A percentile compares a stretch with the other conserved stretches of the same genome.
phyloP scores from a whole-genome alignment of 257 asterid species.

The Nicotiana attenuata region DNA sequence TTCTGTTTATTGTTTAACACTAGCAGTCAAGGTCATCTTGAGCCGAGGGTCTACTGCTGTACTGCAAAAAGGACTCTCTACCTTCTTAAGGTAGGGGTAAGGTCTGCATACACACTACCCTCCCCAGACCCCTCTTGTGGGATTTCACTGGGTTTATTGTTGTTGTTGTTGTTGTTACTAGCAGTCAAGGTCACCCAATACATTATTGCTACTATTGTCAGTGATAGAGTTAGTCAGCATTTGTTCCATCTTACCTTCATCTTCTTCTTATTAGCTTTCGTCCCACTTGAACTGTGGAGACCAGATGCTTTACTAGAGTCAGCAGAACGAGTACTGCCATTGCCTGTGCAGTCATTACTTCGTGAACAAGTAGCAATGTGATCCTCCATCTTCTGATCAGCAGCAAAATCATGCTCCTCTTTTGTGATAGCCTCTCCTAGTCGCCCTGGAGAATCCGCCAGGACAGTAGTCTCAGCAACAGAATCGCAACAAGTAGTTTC shows the following conservation, averaged over 20 bases:
- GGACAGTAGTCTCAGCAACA: slow-evolving; percentile 22
- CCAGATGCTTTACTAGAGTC: slow-evolving; percentile 17
- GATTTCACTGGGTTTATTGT: too few species aligned
- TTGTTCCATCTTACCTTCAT: slow-evolving; percentile 27
- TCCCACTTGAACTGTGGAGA: slow-evolving; percentile 19
- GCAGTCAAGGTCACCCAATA: not conserved
- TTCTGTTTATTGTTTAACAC: not conserved
- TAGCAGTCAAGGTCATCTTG: not conserved
- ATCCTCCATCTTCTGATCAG: slow-evolving; percentile 12
- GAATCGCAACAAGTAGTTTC: slow-evolving; percentile 35
- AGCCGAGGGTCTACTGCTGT: too few species aligned
- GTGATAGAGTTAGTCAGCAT: not conserved
- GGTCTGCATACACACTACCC: too few species aligned
- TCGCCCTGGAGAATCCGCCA: not conserved
- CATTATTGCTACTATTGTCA: not conserved
- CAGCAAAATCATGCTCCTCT: slow-evolving; percentile 30
- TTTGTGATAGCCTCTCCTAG: slow-evolving; percentile 8
- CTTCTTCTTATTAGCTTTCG: slow-evolving; percentile 35
- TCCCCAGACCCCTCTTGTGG: too few species aligned
- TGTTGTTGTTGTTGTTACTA: too few species aligned
- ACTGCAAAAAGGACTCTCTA: too few species aligned
- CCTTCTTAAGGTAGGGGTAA: too few species aligned
- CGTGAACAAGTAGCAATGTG: not conserved
- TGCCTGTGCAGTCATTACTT: slow-evolving; percentile 8
- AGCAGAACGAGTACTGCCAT: not conserved